Evolutionary conservation across 768 basidiomycete genomes (phyloP), one percentile per base, ranked within the genome.

Genomic region (Leccinum sublutescens): DNA sequence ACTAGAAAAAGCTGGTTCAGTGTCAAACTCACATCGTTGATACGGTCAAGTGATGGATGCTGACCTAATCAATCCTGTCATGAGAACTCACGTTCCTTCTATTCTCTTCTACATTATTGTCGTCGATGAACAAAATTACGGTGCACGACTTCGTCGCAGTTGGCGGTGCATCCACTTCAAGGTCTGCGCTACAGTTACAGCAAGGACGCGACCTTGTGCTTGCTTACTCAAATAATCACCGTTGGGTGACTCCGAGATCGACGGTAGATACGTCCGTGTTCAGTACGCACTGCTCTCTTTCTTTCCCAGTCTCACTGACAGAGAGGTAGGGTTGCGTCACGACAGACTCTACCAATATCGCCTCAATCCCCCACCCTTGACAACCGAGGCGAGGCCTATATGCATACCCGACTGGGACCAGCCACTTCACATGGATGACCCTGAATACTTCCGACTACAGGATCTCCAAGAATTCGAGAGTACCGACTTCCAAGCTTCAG

Each of bases 391-490:
- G 5, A 19, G n/a, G 15, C 23, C 58, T 33, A 53, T 48, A 29
- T 52, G 40, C 62, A 56, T 68, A 34, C 54, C 71, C 36, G 76
- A 78, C 50, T 84, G 83, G 83, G 78, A 76, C 10, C 66, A 66
- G 21, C 64, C 62, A 8, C 62, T 67, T 7, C 50, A 68, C 23
- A 58, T 60, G 12, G 67, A 69, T 25, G 73, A 71, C n/a, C 60
- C 72, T 14, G 80, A 82, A 49, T 31, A 75, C 31, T 76, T 76
- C 52, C 61, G 59, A 31, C 51, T 81, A 15, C 60, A 66, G 21
- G 75, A 77, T 19, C 70, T 85, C 57, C 77, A 79, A 49, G 80
- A 81, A 15, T 85, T 83, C 55, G 52, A 71, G 47, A 73, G 65
- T 25, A 76, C 77, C 19, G 68, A 78, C 56, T 67, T 79, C 43